Evolutionary conservation across 2,329 filamentous ascomycete genomes (phyloP).

Genomic region (Sporothrix euskadiensis): DNA sequence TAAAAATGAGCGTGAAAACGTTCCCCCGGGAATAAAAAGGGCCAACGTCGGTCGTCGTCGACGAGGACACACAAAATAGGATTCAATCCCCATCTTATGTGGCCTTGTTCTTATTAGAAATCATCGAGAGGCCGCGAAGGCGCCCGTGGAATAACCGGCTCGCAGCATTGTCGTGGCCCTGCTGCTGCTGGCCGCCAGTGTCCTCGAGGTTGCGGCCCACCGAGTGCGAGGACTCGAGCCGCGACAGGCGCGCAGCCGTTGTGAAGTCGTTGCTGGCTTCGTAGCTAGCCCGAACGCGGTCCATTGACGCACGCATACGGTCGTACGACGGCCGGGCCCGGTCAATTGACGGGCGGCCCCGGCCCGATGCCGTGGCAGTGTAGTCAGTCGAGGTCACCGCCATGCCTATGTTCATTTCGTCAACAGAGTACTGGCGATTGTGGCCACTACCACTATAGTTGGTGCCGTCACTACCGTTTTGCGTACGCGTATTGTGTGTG

Average conservation of each 20-base stretch:
- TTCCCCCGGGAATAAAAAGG: not conserved
- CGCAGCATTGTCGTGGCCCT: constrained; percentile 18
- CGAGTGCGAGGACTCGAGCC: constrained; percentile 74
- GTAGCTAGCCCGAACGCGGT: constrained; percentile 78
- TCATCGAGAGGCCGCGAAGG: constrained; percentile 37
- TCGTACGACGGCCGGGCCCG: constrained; percentile 83
- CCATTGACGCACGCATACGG: constrained; percentile 81
- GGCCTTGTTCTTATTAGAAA: constrained; percentile 36
- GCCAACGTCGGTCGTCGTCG: not conserved
- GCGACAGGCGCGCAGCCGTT: constrained; percentile 77
- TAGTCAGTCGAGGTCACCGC: constrained; percentile 45
- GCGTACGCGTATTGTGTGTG: constrained; percentile 78
- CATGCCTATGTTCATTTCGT: constrained; percentile 62
- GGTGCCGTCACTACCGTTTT: constrained; percentile 92
- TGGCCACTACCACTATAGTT: constrained; percentile 57
- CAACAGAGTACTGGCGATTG: constrained; percentile 41
- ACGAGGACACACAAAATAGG: not conserved
- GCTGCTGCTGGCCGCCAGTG: not conserved
- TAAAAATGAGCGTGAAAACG: not conserved
- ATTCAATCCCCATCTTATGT: not conserved
- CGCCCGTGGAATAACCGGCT: constrained; percentile 34
- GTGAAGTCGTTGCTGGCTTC: constrained; percentile 90
- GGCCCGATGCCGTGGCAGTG: constrained; percentile 14
- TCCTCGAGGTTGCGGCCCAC: constrained; percentile 16
- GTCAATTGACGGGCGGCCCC: constrained; percentile 55